Conservation (phyloP, 495 filamentous ascomycete species). For the Trypethelium eluteriae region DNA sequence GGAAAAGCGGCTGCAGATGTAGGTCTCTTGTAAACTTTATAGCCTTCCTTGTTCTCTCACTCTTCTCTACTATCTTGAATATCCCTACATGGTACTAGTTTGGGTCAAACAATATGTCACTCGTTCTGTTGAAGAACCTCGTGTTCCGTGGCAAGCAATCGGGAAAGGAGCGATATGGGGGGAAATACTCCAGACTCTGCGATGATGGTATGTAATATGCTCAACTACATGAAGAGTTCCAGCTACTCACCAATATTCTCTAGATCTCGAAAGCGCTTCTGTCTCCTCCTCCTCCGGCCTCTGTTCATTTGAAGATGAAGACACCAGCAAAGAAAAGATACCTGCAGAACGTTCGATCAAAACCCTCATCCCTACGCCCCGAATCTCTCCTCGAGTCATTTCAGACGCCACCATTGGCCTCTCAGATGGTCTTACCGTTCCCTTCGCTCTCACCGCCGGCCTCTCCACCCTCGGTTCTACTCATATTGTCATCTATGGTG, state of each 20-base stretch:
- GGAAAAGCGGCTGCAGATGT: too few species aligned
- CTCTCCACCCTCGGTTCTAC: slow-evolving; percentile 45
- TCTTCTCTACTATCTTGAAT: neutral
- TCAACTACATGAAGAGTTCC: neutral
- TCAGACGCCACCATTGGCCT: slow-evolving; percentile 26
- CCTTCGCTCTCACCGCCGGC: slow-evolving; percentile 28
- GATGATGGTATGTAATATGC: neutral
- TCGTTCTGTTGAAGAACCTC: neutral
- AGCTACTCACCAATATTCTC: neutral
- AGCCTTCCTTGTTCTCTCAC: neutral
- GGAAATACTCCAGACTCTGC: neutral
- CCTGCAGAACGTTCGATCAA: neutral
- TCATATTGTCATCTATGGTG: slow-evolving; percentile 51
- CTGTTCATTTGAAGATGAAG: neutral
- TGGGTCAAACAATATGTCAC: neutral
- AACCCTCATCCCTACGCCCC: neutral
- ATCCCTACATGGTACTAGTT: neutral
- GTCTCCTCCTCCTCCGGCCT: neutral
- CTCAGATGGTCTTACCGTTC: slow-evolving; percentile 27
- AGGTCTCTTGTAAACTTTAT: neutral
- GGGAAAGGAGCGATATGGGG: neutral
- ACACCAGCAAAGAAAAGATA: neutral
- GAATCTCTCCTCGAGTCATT: slow-evolving; percentile 25
- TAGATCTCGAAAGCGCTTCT: slow-evolving; percentile 3
- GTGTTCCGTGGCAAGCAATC: neutral